Evolutionary conservation across 140 eudicot genomes (phyloP).

Genomic region (Senecio squalidus): DNA sequence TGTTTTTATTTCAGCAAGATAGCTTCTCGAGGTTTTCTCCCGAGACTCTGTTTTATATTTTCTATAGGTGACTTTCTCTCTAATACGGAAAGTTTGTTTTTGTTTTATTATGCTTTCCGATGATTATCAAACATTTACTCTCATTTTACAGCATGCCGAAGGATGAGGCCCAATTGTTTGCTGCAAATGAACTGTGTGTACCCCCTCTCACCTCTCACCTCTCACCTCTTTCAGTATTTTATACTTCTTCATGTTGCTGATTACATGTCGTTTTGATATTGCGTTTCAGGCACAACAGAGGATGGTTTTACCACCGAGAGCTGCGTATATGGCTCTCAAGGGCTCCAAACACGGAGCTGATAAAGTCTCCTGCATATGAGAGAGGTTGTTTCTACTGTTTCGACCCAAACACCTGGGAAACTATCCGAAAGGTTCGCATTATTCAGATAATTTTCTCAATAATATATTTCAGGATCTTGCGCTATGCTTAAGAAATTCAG

Average conservation of each 20-base stretch:
- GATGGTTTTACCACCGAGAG: slow-evolving; percentile 82
- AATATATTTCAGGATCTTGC: neutral
- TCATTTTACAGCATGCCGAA: slow-evolving; percentile 82
- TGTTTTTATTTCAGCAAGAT: slow-evolving; percentile 49
- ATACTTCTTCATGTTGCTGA: neutral
- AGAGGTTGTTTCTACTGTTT: slow-evolving; percentile 77
- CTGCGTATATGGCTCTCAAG: slow-evolving; percentile 59
- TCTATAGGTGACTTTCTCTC: slow-evolving; percentile 56
- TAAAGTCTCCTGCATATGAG: slow-evolving; percentile 59
- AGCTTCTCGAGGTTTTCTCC: slow-evolving; percentile 60
- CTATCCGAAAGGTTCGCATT: slow-evolving; percentile 55
- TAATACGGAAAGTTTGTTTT: neutral
- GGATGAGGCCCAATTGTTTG: slow-evolving; percentile 84
- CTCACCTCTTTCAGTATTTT: neutral
- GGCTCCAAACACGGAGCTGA: slow-evolving; percentile 60
- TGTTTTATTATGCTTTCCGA: neutral
- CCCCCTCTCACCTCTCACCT: neutral
- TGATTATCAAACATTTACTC: slow-evolving; percentile 6
- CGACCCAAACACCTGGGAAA: slow-evolving; percentile 84
- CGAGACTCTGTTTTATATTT: slow-evolving; percentile 76
- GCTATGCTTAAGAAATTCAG: too few relatives aligned
- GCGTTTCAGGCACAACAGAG: slow-evolving; percentile 60
- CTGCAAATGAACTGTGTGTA: slow-evolving; percentile 78
- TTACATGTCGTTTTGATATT: neutral
- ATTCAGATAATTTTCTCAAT: neutral